A percentile compares a stretch with the other conserved stretches of the same genome.
These are phyloP conservation scores for Moniliophthora roreri DNA, from an alignment of 1,284 basidiomycete genomes.

Conservation along the genomic window DNA sequence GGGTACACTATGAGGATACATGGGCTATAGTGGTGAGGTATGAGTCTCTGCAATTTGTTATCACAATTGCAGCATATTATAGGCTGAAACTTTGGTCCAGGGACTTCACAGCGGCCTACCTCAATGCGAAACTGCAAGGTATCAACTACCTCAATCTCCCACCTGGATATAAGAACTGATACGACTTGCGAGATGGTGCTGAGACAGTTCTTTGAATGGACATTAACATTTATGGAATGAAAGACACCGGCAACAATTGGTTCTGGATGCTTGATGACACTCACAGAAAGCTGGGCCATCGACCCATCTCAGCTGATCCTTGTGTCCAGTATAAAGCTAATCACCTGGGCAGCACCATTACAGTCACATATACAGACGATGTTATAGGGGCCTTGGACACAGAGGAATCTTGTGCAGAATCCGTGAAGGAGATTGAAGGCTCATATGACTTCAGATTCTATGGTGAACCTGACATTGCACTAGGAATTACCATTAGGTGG, in stretches of 20 bases:
- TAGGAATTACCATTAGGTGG: not conserved
- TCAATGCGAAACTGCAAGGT: not conserved
- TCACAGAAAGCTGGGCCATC: not conserved
- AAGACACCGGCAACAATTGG: conserved; percentile 8
- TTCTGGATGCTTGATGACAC: not conserved
- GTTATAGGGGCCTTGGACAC: conserved; percentile 3
- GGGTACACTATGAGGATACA: conserved; percentile 1
- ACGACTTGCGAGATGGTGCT: not conserved
- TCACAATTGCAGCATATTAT: not conserved
- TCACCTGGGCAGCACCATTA: not conserved
- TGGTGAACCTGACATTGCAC: not conserved
- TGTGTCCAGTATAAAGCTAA: not conserved
- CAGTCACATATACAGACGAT: conserved; percentile 8
- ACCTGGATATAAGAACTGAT: not conserved
- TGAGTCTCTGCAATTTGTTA: conserved; percentile 1
- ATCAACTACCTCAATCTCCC: conserved; percentile 6
- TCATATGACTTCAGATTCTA: not conserved
- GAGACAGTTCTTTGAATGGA: not conserved
- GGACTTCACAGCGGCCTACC: conserved; percentile 7
- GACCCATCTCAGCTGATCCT: conserved; percentile 2
- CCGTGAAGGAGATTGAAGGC: not conserved
- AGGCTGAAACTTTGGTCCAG: not conserved
- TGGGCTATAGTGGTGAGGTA: not conserved
- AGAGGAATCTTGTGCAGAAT: not conserved
- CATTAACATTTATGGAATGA: conserved; percentile 9